Conservation (phyloP, 1,284 basidiomycete species). For the Cerioporus squamosus region DNA sequence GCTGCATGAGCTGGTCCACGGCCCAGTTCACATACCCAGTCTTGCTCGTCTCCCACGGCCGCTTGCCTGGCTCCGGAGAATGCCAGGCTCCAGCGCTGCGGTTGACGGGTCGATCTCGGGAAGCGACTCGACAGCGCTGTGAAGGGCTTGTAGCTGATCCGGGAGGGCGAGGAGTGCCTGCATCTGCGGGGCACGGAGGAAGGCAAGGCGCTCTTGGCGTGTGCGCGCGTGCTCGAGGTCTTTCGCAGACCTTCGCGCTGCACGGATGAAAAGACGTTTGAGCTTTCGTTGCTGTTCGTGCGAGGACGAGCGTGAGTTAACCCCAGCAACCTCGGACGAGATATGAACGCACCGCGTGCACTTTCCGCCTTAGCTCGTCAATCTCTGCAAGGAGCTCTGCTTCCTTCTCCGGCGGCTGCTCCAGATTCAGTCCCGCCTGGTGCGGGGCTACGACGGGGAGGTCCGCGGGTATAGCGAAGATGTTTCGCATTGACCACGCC, state of each 20-base stretch:
- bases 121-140: constrained; percentile 50
- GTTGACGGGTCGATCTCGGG: constrained; percentile 53
- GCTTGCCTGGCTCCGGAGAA: constrained; percentile 65
- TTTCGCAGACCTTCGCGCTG: constrained; percentile 48
- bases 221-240: constrained; percentile 48
- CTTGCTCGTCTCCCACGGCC: constrained; percentile 70
- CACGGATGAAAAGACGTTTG: constrained; percentile 53
- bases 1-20: constrained; percentile 54
- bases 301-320: background rate
- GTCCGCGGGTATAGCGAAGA: constrained; percentile 69
- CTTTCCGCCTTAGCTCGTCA: constrained; percentile 55
- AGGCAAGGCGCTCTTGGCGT: constrained; percentile 47
- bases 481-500: constrained; percentile 77
- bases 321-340: background rate
- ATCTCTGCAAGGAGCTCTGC: constrained; percentile 64
- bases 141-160: constrained; percentile 40
- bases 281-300: constrained; percentile 63
- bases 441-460: constrained; percentile 73
- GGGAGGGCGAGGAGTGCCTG: constrained; percentile 30
- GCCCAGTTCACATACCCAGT: constrained; percentile 75
- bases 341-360: constrained; percentile 58
- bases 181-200: constrained; percentile 44
- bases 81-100: constrained; percentile 40
- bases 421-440: constrained; percentile 61
- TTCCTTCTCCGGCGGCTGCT: constrained; percentile 53